A percentile compares a stretch with the other conserved stretches of the same genome.
Conservation (phyloP, 495 filamentous ascomycete genomes). For the Aspergillus bertholletiae region DNA sequence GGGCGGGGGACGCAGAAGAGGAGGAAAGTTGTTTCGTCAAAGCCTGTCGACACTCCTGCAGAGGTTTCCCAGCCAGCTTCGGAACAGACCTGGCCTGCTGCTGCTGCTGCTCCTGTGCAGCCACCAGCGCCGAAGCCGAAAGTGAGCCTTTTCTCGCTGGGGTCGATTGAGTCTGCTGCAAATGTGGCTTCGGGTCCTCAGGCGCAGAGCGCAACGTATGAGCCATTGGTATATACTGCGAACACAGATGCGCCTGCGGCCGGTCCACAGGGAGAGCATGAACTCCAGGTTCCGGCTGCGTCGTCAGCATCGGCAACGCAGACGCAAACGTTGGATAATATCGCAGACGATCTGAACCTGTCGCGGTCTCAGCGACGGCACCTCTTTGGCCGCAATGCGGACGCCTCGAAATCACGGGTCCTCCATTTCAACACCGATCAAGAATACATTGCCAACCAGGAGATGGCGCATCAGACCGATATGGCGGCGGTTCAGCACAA, state of each 20-base stretch:
- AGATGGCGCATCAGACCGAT: conserved; percentile 32
- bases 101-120: conserved; percentile 1
- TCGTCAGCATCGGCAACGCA: conserved; percentile 3
- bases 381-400: conserved; percentile 67
- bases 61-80: neutral
- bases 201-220: conserved; percentile 28
- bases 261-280: conserved; percentile 19
- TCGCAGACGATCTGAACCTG: conserved; percentile 72
- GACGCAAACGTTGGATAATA: conserved; percentile 53
- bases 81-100: conserved; percentile 4
- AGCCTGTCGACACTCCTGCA: conserved; percentile 1
- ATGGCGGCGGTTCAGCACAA: conserved; percentile 72
- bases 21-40: conserved; percentile 28
- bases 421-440: conserved; percentile 80
- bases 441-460: conserved; percentile 82
- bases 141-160: conserved; percentile 60
- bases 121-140: conserved; percentile 49
- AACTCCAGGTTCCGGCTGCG: conserved; percentile 9
- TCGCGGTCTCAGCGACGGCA: conserved; percentile 70
- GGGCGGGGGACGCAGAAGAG: conserved; percentile 68
- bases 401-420: conserved; percentile 43
- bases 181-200: conserved; percentile 5
- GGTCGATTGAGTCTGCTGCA: conserved; percentile 20
- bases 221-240: conserved; percentile 49
- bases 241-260: conserved; percentile 22